phyloP scores from a whole-genome alignment of 2,329 filamentous ascomycete genomes.

The Aspergillus awamori region DNA sequence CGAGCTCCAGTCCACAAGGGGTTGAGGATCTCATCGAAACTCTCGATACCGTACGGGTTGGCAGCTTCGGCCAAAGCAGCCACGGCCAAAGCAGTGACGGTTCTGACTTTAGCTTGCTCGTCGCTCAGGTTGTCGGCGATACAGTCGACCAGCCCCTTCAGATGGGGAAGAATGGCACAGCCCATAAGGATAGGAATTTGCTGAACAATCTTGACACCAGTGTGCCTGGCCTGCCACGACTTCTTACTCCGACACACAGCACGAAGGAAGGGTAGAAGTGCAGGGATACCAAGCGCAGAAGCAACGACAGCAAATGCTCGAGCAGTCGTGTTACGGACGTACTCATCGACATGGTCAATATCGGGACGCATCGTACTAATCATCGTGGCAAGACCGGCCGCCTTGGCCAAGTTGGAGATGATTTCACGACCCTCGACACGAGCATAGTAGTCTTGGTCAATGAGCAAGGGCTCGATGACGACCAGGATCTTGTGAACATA shows the following conservation, averaged over 20 bases:
- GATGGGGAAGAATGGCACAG: constrained; percentile 89
- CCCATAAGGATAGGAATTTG: constrained; percentile 99
- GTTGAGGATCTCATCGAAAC: constrained; percentile 96
- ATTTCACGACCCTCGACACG: constrained; percentile 98
- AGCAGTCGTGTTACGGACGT: constrained; percentile 96
- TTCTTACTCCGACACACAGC: constrained; percentile 98
- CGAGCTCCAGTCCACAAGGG: constrained; percentile 95
- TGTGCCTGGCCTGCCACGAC: constrained; percentile 97
- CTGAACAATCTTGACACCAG: constrained; percentile 98
- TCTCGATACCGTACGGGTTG: constrained; percentile 98
- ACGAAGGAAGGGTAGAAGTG: constrained; percentile 88
- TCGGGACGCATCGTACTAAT: constrained; percentile 99
- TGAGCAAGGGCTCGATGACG: constrained; percentile 97
- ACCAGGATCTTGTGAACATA: constrained; percentile 98
- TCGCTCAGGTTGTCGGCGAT: constrained; percentile 95
- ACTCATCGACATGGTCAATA: constrained; percentile 97
- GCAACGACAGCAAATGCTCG: constrained; percentile 96
- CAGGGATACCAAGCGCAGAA: constrained; percentile 92
- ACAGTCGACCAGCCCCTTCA: constrained; percentile 95
- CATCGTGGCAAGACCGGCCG: constrained; percentile 96
- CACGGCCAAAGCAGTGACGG: constrained; percentile 92
- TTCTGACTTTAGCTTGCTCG: constrained; percentile 96
- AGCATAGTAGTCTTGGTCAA: constrained; percentile 99
- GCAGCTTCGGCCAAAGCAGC: constrained; percentile 94
- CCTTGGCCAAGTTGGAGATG: constrained; percentile 96